Base-by-base conservation (phyloP, 2,329 filamentous ascomycete genomes). In the Capronia americana region DNA sequence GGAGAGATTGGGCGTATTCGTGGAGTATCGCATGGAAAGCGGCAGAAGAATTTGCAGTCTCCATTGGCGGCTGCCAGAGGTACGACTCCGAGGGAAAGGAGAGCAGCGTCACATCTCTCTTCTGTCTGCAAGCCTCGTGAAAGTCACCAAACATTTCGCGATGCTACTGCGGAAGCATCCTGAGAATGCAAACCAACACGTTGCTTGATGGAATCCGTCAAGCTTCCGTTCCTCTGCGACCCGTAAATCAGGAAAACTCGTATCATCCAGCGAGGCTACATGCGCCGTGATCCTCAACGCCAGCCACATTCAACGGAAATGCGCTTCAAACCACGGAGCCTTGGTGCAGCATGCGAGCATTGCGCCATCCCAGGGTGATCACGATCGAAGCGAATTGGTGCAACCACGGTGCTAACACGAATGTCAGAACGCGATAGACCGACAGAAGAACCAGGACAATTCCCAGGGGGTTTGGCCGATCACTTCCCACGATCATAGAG, bases 31-130 rank as follows among this genome's bases (percentile, higher is more conserved):
- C 65, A 20, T 64, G 32, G 57, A 61, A 54, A 34, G 67, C 67
- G 50, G 68, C 68, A 2, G 59, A 67, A 54, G 68, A 70, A 12
- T 70, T 70, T 54, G 65, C 68, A 14, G 20, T 53, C 12, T 58
- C 64, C 28, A 56, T 69, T 32, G 67, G 64, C 23, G 61, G 67
- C 10, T 69, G 67, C 30, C 30, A 48, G n/a, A 51, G 24, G 38
- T 65, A 64, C 55, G 34, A 61, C 20, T 20, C 54, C 11, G 46
- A 30, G 41, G 56, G 61, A 26, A 48, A 32, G 20, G 55, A 38
- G 32, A 60, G 28, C 28, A 28, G 58, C 30, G 44, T 70, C 34
- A 61, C 61, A 28, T 65, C 64, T 8, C 57, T 69, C 20, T 70
- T 70, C 57, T 70, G 68, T 60, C 11, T 62, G 24, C 53, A 55